Percentiles rank a stretch among this genome's conserved stretches.
Conservation (phyloP, 2,329 filamentous ascomycete species). For the Alternaria sp. region DNA sequence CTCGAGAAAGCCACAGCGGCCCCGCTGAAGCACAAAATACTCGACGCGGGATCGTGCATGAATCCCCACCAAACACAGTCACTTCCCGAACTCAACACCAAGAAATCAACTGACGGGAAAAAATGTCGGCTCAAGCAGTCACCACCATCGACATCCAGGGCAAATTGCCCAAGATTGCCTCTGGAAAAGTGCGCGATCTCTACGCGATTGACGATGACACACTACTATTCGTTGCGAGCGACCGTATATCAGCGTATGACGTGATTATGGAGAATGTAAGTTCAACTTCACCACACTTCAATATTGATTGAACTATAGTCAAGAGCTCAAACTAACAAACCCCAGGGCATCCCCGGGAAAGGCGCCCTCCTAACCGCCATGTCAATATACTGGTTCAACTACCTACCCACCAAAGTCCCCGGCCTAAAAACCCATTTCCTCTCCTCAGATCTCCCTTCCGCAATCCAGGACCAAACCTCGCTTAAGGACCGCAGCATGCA, state of each 20-base stretch:
- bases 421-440: constrained; percentile 69
- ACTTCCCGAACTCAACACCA: constrained; percentile 1
- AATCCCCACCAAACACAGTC: constrained; percentile 14
- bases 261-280: constrained; percentile 81
- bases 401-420: constrained; percentile 64
- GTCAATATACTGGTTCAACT: constrained; percentile 70
- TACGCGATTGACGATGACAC: constrained; percentile 73
- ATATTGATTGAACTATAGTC: accelerated
- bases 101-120: constrained; percentile 1
- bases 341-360: constrained; percentile 70
- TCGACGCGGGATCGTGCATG: constrained; percentile 11
- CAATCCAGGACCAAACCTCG: constrained; percentile 51
- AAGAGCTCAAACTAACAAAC: neutral
- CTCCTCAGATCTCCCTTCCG: constrained; percentile 60
- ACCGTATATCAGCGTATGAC: constrained; percentile 95
- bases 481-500: constrained; percentile 73
- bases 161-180: constrained; percentile 57
- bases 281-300: neutral
- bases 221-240: constrained; percentile 82
- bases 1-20: constrained; percentile 8
- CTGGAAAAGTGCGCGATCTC: constrained; percentile 81
- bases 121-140: constrained; percentile 38
- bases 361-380: constrained; percentile 71
- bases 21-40: constrained; percentile 30
- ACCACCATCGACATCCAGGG: constrained; percentile 45